phyloP scores from a whole-genome alignment of 2,329 filamentous ascomycete species.

The Fusarium sacchari region DNA sequence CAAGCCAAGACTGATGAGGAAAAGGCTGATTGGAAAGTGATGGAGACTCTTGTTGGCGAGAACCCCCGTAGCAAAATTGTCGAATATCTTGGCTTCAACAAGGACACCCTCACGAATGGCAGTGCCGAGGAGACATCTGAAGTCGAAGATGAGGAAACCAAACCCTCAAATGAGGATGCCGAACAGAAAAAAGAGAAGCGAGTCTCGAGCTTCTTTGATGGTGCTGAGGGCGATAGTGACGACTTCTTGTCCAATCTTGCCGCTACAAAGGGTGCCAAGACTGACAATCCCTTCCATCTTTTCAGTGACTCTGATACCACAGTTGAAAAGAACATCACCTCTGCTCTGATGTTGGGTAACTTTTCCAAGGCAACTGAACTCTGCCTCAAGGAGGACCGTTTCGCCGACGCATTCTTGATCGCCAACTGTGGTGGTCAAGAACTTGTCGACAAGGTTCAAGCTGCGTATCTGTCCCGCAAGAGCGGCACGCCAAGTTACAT shows the following conservation, averaged over 20 bases:
- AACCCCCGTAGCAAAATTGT: conserved; percentile 88
- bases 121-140: conserved; percentile 48
- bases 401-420: conserved; percentile 97
- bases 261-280: conserved; percentile 90
- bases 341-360: conserved; percentile 86
- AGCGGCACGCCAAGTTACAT: conserved; percentile 89
- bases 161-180: conserved; percentile 45
- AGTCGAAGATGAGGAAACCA: conserved; percentile 34
- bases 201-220: conserved; percentile 84
- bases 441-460: conserved; percentile 92
- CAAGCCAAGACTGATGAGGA: conserved; percentile 86
- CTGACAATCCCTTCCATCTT: conserved; percentile 92
- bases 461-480: conserved; percentile 87
- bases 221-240: conserved; percentile 72
- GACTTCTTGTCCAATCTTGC: conserved; percentile 88
- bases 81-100: conserved; percentile 88
- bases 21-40: conserved; percentile 94
- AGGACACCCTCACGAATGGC: conserved; percentile 64
- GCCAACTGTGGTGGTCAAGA: conserved; percentile 96
- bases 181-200: conserved; percentile 64
- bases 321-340: conserved; percentile 87
- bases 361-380: conserved; percentile 91
- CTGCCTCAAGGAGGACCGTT: conserved; percentile 85
- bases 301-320: conserved; percentile 85
- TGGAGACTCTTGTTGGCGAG: conserved; percentile 85